phyloP scores from a whole-genome alignment of 2,329 filamentous ascomycete genomes.

The Neopestalotiopsis sp. region DNA sequence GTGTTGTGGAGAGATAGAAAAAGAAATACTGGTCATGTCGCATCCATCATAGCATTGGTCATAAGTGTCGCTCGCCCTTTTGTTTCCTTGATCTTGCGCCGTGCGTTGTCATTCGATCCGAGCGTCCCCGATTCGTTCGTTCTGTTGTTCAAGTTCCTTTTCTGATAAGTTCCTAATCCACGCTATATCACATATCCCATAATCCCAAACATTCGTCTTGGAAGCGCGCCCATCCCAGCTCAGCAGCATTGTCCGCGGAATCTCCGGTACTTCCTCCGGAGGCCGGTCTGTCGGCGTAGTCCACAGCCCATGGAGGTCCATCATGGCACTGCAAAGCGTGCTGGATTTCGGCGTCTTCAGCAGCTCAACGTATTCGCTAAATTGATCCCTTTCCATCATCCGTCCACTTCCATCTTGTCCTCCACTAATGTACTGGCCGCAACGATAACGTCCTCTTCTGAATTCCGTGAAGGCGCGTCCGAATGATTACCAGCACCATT shows the following conservation, averaged over 20 bases:
- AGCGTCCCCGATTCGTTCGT: neutral
- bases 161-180: neutral
- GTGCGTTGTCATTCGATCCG: neutral
- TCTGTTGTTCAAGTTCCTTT: neutral
- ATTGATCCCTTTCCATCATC: slow-evolving; percentile 24
- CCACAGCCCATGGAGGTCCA: neutral
- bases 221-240: neutral
- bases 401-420: slow-evolving; percentile 41
- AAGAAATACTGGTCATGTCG: slow-evolving; percentile 22
- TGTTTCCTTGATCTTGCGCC: slow-evolving; percentile 1
- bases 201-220: neutral
- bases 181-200: neutral
- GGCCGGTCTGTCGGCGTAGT: neutral
- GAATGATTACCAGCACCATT: slow-evolving; percentile 33
- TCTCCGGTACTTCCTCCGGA: neutral
- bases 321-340: neutral
- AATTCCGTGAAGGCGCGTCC: slow-evolving; percentile 33
- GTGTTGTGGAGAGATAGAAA: neutral
- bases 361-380: neutral
- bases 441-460: slow-evolving; percentile 38
- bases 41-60: slow-evolving; percentile 13
- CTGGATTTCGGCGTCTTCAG: neutral
- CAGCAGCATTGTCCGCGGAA: neutral
- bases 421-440: slow-evolving; percentile 40
- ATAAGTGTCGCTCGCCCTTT: slow-evolving; percentile 13